Evolutionary conservation across 495 filamentous ascomycete genomes (phyloP).

Genomic region (Neurospora sp.): DNA sequence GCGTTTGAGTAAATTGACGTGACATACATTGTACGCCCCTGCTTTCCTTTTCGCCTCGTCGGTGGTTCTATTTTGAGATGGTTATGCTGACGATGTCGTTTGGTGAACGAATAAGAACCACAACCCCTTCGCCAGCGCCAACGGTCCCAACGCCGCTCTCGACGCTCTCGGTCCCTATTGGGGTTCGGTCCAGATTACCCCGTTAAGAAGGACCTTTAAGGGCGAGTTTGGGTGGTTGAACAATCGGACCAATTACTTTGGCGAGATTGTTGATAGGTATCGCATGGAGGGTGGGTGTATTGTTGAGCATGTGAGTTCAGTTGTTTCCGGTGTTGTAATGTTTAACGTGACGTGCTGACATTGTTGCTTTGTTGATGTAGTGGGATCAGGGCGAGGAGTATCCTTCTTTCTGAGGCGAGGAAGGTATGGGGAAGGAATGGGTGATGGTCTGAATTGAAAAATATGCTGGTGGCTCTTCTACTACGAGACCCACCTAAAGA

Average conservation of each 20-base stretch:
- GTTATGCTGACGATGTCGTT: background rate
- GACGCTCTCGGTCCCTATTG: constrained; percentile 10
- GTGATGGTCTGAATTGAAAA: background rate
- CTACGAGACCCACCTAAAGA: no score
- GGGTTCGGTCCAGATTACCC: constrained; percentile 13
- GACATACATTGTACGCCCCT: constrained; percentile 16
- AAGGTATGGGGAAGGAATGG: background rate
- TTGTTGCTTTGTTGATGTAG: background rate
- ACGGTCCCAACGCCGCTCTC: constrained; percentile 3
- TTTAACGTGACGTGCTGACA: background rate
- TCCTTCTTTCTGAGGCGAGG: background rate
- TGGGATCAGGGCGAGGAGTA: background rate
- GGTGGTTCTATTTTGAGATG: background rate
- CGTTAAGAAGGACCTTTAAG: constrained; percentile 14
- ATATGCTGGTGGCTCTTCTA: no score
- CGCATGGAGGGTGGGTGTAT: constrained; percentile 22
- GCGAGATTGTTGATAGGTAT: constrained; percentile 19
- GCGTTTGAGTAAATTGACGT: constrained; percentile 24
- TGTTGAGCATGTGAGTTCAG: constrained; percentile 21
- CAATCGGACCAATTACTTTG: constrained; percentile 10
- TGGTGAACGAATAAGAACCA: background rate
- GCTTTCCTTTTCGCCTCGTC: background rate
- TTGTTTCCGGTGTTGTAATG: background rate
- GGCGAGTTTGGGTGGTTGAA: constrained; percentile 20
- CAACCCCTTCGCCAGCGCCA: background rate